These are phyloP conservation scores for Elsinoe batatas DNA, from an alignment of 2,329 filamentous ascomycete genomes.

Conservation along the genomic window DNA sequence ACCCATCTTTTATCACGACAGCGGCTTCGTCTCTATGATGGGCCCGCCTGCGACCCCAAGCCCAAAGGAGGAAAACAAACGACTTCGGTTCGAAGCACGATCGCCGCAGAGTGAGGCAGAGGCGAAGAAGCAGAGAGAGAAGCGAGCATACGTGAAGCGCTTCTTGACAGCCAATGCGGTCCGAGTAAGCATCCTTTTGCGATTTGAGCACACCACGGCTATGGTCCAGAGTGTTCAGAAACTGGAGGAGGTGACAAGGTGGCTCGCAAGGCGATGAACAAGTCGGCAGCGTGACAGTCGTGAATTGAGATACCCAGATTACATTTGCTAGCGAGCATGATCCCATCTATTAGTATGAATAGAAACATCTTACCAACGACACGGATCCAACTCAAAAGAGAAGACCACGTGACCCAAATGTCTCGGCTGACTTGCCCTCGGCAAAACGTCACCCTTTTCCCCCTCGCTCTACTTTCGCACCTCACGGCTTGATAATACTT, in stretches of 20 bases:
- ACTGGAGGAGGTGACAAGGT: conserved; percentile 22
- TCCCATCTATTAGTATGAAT: not conserved
- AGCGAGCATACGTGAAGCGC: conserved; percentile 5
- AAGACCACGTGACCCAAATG: not conserved
- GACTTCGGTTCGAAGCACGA: not conserved
- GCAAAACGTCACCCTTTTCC: not conserved
- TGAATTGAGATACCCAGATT: not conserved
- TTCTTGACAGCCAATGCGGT: conserved; percentile 25
- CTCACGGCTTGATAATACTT: not conserved
- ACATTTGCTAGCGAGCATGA: not conserved
- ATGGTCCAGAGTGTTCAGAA: conserved; percentile 22
- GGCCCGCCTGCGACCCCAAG: not conserved
- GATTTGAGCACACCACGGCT: conserved; percentile 23
- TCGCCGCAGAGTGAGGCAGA: not conserved
- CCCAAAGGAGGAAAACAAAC: not conserved
- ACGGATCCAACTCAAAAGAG: not conserved
- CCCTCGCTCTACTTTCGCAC: not conserved
- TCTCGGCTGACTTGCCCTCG: not conserved
- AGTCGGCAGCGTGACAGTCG: too few species aligned
- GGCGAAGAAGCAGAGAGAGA: not conserved
- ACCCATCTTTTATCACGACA: not conserved
- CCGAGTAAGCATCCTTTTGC: conserved; percentile 23
- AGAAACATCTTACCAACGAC: not conserved
- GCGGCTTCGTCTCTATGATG: not conserved
- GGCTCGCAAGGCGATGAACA: not conserved